A percentile compares a stretch with the other conserved stretches of the same genome.
Evolutionary conservation across 306 rosid species (phyloP).

Genomic region (Cucumis hystrix): DNA sequence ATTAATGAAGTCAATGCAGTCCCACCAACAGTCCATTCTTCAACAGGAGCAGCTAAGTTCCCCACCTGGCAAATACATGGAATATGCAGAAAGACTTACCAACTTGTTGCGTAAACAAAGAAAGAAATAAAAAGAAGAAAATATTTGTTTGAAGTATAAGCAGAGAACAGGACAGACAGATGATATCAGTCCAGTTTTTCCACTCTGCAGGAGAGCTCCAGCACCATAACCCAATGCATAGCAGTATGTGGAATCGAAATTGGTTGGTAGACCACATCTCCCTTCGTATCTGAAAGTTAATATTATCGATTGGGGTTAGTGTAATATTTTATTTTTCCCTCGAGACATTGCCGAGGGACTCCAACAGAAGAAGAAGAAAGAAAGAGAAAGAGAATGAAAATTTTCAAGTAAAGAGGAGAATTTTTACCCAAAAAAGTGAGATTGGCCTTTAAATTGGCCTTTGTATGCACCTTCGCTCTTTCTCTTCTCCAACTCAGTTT

Average conservation of each 20-base stretch:
- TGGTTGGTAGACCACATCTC: slow-evolving; percentile 94
- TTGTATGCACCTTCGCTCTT: slow-evolving; percentile 57
- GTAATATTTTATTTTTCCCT: not conserved
- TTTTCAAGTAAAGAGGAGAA: slow-evolving; percentile 4
- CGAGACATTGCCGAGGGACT: not conserved
- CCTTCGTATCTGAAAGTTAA: slow-evolving; percentile 70
- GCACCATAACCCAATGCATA: slow-evolving; percentile 94
- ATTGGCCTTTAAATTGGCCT: slow-evolving; percentile 64
- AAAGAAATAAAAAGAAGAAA: not conserved
- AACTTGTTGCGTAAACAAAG: not conserved
- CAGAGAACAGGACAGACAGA: slow-evolving; percentile 45
- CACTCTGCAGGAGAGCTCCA: slow-evolving; percentile 84
- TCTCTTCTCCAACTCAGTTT: slow-evolving; percentile 82
- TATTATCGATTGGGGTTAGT: not conserved
- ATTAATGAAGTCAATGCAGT: slow-evolving; percentile 80
- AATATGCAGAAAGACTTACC: not conserved
- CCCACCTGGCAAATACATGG: slow-evolving; percentile 44
- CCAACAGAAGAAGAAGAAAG: not conserved
- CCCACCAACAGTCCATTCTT: slow-evolving; percentile 91
- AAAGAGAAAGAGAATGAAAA: not conserved
- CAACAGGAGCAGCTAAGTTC: slow-evolving; percentile 80
- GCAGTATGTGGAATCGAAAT: slow-evolving; percentile 87
- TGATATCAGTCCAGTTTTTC: slow-evolving; percentile 89
- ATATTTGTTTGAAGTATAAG: not conserved
- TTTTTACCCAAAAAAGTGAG: slow-evolving; percentile 95